These are phyloP conservation scores for Pseudopyrenochaeta lycopersici DNA, from an alignment of 2,329 filamentous ascomycete species.

Conservation along the genomic window DNA sequence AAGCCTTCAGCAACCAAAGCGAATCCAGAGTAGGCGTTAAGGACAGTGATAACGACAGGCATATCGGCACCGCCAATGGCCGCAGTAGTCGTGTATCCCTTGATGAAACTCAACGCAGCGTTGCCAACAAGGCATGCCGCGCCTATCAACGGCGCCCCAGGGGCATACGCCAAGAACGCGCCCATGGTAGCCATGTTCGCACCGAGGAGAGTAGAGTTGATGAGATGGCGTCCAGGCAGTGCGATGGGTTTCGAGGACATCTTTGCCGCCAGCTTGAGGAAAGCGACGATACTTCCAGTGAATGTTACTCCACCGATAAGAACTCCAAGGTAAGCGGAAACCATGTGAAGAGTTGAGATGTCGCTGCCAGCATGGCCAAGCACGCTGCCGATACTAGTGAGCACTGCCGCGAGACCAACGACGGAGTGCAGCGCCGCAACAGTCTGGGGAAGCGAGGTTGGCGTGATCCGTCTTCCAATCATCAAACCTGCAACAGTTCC, in stretches of 20 bases:
- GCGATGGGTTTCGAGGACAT: constrained; percentile 81
- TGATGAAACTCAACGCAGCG: constrained; percentile 79
- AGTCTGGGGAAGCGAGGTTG: constrained; percentile 87
- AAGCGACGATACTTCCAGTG: constrained; percentile 88
- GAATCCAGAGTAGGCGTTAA: constrained; percentile 92
- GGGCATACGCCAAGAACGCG: constrained; percentile 81
- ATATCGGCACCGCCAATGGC: constrained; percentile 94
- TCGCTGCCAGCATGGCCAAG: constrained; percentile 73
- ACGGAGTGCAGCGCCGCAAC: constrained; percentile 90
- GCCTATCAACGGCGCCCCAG: constrained; percentile 79
- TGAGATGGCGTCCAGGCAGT: constrained; percentile 76
- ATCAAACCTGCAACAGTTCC: constrained; percentile 75
- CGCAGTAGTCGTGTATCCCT: constrained; percentile 87
- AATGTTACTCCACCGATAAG: constrained; percentile 89
- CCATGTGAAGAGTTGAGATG: constrained; percentile 82
- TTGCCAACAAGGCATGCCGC: constrained; percentile 81
- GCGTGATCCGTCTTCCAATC: constrained; percentile 86
- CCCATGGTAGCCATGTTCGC: constrained; percentile 85
- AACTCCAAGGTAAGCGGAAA: constrained; percentile 86
- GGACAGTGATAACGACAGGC: constrained; percentile 88
- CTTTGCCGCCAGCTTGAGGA: constrained; percentile 82
- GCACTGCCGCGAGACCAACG: constrained; percentile 85
- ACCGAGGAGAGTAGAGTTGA: constrained; percentile 79
- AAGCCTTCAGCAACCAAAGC: constrained; percentile 89
- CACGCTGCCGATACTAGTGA: constrained; percentile 89